Base-by-base conservation (phyloP, 768 basidiomycete genomes). In the Macrolepiota albuminosa region DNA sequence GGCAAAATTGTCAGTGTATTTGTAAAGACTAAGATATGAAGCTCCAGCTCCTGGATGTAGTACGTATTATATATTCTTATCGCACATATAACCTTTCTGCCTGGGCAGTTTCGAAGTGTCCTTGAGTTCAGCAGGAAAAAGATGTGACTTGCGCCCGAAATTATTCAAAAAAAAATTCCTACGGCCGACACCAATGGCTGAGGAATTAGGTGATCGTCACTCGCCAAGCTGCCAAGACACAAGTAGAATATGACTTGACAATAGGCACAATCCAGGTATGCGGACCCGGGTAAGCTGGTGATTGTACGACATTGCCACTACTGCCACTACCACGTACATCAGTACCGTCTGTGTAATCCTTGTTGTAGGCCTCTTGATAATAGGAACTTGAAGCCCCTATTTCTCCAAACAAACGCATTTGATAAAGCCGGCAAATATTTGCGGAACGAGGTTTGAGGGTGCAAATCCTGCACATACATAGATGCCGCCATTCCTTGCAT, bases 11-110 rank as follows among this genome's bases (percentile, higher is more conserved):
- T 33, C 48, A 31, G 47, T 18, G 14, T 29, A 29, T 24, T 26
- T 46, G 45, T 46, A 24, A 46, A 13, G 48, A 18, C 48, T 31
- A 16, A 4, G 26, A 47, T 42, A n/a, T 6, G 29, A 34, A 49
- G 29, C 48, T 49, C 18, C 4, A 18, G 29, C 29, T n/a, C n/a
- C 9, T 49, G 1, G 59, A 16, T 64, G 60, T 9, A 66, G 75
- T 5, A 76, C 76, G 2, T 56, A 58, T 16, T 72, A 79, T 2
- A 34, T 57, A 4, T 70, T 73, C 1, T 78, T 74, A 73, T 72
- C n/a, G 29, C 11, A 37, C 36, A 29, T 29, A 4, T 7, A n/a
- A 47, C n/a, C 40, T 51, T 52, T 49, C n/a, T 24, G 7, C 16
- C 5, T 14, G 39, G 33, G 34, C 11, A 7, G 37, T 47, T 48